Conservation (phyloP, 805 yeast species). For the Lipomyces yamanashiensis region DNA sequence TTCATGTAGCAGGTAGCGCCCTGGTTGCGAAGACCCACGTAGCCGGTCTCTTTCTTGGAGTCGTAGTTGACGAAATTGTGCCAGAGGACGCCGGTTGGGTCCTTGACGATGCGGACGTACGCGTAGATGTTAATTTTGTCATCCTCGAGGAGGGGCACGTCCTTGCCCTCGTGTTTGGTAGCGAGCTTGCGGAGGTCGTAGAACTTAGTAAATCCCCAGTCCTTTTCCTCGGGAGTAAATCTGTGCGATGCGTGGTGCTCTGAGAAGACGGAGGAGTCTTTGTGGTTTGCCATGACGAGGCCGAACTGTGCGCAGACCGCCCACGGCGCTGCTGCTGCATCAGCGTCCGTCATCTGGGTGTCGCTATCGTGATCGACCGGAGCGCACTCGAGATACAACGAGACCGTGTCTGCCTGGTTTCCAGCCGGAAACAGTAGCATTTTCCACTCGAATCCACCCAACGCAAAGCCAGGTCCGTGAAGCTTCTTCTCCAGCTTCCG, state of each 20-base stretch:
- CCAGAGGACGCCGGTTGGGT: constrained; percentile 94
- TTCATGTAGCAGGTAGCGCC: constrained; percentile 98
- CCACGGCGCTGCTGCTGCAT: constrained; percentile 56
- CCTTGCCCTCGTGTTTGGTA: constrained; percentile 45
- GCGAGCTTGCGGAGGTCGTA: constrained; percentile 56
- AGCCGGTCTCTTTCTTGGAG: constrained; percentile 86
- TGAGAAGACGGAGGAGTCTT: constrained; percentile 62
- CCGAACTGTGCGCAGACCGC: constrained; percentile 91
- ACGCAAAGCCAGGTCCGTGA: constrained; percentile 43
- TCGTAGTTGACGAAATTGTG: constrained; percentile 82
- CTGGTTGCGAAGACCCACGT: constrained; percentile 90
- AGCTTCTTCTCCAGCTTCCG: constrained; percentile 44
- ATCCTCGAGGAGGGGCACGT: constrained; percentile 53
- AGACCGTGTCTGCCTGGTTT: constrained; percentile 53
- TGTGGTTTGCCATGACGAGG: constrained; percentile 81
- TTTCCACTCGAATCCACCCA: constrained; percentile 49
- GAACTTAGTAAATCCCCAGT: constrained; percentile 94
- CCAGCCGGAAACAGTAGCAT: constrained; percentile 75
- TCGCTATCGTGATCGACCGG: constrained; percentile 33
- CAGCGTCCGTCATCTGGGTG: constrained; percentile 44
- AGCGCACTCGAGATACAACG: constrained; percentile 81
- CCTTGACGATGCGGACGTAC: constrained; percentile 75
- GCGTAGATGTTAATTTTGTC: constrained; percentile 73
- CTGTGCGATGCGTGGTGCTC: constrained; percentile 75
- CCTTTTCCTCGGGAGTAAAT: constrained; percentile 74